phyloP scores from a whole-genome alignment of 148 eudicot genomes.

The Pharnaceum exiguum region DNA sequence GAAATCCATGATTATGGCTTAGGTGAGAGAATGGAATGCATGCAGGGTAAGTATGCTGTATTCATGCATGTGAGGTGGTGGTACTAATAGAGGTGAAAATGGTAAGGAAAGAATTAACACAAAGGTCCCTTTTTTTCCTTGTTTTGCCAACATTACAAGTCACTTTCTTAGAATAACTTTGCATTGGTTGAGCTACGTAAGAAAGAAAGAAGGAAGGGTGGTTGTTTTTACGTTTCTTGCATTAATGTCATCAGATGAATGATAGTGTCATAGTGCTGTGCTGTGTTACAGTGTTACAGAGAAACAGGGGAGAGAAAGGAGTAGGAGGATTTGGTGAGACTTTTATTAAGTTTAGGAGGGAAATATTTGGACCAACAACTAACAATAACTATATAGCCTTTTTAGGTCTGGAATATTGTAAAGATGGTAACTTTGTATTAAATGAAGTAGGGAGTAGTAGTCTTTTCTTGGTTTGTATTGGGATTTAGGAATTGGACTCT shows the following conservation, averaged over 20 bases:
- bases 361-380: neutral
- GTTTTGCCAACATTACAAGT: too few species aligned
- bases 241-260: constrained; percentile 9
- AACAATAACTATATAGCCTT: neutral
- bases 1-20: constrained; percentile 36
- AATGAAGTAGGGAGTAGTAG: too few species aligned
- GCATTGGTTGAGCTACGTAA: too few species aligned
- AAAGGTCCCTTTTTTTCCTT: neutral
- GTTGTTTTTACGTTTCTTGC: constrained; percentile 7
- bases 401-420: too few species aligned
- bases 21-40: neutral
- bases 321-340: constrained; percentile 32
- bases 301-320: neutral
- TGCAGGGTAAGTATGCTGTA: neutral
- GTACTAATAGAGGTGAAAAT: neutral
- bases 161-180: too few species aligned
- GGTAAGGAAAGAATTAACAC: neutral
- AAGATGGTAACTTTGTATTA: too few species aligned
- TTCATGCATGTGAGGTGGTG: neutral
- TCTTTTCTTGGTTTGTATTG: too few species aligned
- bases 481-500: too few species aligned
- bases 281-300: too few species aligned
- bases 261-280: too few species aligned
- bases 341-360: neutral
- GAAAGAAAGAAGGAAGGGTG: constrained; percentile 6